Evolutionary conservation across 192 early-diverging fungal species (phyloP).

Genomic region (Geosiphon pyriformis): DNA sequence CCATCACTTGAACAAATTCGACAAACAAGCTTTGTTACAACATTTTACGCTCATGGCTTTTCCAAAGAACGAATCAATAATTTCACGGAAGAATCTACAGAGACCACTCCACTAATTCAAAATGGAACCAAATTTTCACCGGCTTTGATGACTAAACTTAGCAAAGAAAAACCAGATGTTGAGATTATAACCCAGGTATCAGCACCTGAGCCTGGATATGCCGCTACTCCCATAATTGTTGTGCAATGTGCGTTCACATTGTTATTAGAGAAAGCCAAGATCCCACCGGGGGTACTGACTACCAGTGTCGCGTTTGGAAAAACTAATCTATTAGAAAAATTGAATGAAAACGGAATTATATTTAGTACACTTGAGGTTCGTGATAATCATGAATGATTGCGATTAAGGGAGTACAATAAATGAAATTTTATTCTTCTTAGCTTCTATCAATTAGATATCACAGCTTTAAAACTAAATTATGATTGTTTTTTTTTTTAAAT

Average conservation of each 20-base stretch:
- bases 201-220: conserved; percentile 67
- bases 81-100: conserved; percentile 10
- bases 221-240: conserved; percentile 53
- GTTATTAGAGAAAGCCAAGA: conserved; percentile 35
- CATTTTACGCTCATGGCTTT: conserved; percentile 53
- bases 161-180: conserved; percentile 34
- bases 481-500: too few relatives aligned
- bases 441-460: too few relatives aligned
- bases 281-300: conserved; percentile 47
- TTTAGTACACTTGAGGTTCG: conserved; percentile 24
- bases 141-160: neutral
- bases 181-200: conserved; percentile 46
- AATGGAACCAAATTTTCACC: neutral
- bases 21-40: conserved; percentile 47
- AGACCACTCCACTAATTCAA: neutral
- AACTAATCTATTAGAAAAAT: conserved; percentile 40
- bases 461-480: too few relatives aligned
- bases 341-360: conserved; percentile 44
- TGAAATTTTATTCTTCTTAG: too few relatives aligned
- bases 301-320: conserved; percentile 49
- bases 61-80: conserved; percentile 21
- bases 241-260: conserved; percentile 51
- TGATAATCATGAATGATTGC: too few relatives aligned
- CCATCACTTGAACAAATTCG: conserved; percentile 51
- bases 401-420: too few relatives aligned